Evolutionary conservation across 2,329 filamentous ascomycete species (phyloP), one percentile per base, ranked within the genome.

Genomic region (Microsporum ferrugineum): DNA sequence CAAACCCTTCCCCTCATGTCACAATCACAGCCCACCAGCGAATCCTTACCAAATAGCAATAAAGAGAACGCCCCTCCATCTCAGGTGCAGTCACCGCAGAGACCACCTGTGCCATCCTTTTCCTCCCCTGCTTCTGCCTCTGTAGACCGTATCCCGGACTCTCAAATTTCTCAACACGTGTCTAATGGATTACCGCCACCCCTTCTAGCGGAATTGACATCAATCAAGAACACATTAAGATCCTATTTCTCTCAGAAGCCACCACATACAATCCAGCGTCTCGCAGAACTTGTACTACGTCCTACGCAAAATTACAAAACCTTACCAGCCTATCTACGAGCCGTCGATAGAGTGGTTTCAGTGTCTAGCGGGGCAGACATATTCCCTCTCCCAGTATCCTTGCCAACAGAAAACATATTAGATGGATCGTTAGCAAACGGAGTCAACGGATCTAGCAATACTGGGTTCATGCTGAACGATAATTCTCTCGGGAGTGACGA

Each of bases 261-360:
- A 0, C 94, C 94, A 0, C 90, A 97, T 72, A 97, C 94, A 2
- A 83, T 96, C 64, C 94, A 99, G 75, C 88, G 94, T 43, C 82
- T 99, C 27, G 85, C 91, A 27, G 94, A 99, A 78, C 85, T 97
- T 34, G 78, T 96, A 3, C 79, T 95, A 39, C 76, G 80, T 31
- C 94, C 94, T 0, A 86, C 79, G 63, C 80, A 81, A 60, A 88
- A 96, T 74, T 96, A 97, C 77, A 84, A 83, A 63, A 88, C 85
- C 59, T 81, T 97, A 2, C 84, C 89, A 0, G 82, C 91, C 8
- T 99, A 94, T 72, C 84, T 99, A 8, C 88, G 94, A 68, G 94
- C 94, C 2, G 82, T 97, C 57, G 90, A 97, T 71, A 87, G 94
- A 61, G 87, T 96, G 27, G 85, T 96, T 29, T 90, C 88, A 61